These are phyloP conservation scores for Samsoniella hepiali DNA, from an alignment of 2,329 filamentous ascomycete genomes.

Conservation along the genomic window DNA sequence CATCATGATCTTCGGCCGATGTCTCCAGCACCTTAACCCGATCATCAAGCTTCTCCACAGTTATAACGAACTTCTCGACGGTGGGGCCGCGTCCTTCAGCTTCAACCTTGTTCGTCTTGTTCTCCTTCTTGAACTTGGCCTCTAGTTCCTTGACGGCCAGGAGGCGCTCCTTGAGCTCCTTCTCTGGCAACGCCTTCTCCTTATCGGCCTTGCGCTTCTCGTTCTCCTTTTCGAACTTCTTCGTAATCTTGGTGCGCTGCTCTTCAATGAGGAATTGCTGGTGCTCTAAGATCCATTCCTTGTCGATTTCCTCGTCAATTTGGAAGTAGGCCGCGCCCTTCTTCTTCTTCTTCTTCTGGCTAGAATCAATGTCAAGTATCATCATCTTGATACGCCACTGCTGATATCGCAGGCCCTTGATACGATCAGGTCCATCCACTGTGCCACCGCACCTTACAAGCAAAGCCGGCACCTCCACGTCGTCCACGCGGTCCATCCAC, in stretches of 20 bases:
- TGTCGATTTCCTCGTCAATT: conserved; percentile 74
- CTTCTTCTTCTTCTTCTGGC: conserved; percentile 85
- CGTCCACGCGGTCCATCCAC: too few species aligned
- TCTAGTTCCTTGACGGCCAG: conserved; percentile 75
- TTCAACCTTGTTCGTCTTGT: conserved; percentile 90
- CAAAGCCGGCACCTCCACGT: too few species aligned
- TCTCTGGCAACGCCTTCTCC: conserved; percentile 77
- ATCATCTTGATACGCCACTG: conserved; percentile 94
- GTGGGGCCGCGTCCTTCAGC: conserved; percentile 79
- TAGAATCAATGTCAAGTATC: conserved; percentile 86
- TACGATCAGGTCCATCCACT: too few species aligned
- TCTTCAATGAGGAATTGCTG: conserved; percentile 83
- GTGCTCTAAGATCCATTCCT: conserved; percentile 81
- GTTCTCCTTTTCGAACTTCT: conserved; percentile 99
- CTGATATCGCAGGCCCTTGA: conserved; percentile 92
- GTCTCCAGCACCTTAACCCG: conserved; percentile 80
- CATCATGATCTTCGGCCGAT: conserved; percentile 91
- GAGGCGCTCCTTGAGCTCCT: conserved; percentile 84
- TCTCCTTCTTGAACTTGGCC: conserved; percentile 91
- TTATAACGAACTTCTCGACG: conserved; percentile 75
- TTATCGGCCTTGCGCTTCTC: conserved; percentile 85
- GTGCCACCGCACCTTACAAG: too few species aligned
- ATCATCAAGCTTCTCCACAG: conserved; percentile 80
- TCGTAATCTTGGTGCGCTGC: conserved; percentile 81
- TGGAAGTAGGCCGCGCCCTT: conserved; percentile 82